These are phyloP conservation scores for Phytopythium oedochilum DNA, from an alignment of 352 stramenopile genomes.

Conservation along the genomic window DNA sequence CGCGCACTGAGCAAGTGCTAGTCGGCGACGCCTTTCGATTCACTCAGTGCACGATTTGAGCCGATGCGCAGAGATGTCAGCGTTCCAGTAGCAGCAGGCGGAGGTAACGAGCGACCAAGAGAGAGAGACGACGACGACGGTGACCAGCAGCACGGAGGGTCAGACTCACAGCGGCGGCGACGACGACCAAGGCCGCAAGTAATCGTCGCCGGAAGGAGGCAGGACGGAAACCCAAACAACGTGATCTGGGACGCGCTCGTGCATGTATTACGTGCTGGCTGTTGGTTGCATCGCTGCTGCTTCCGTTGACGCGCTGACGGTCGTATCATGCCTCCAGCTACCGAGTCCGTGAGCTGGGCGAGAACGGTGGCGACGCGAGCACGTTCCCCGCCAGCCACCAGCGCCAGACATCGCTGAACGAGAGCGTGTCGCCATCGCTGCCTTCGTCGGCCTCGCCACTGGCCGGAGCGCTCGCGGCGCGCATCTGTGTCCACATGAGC, in stretches of 20 bases:
- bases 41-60: no score
- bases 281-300: not conserved
- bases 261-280: conserved; percentile 1
- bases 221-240: not conserved
- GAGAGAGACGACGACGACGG: no score
- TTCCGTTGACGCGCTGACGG: no score
- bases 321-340: no score
- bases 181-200: no score
- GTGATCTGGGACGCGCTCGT: not conserved
- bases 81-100: no score
- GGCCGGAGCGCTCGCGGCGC: not conserved
- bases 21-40: conserved; percentile 15
- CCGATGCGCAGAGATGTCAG: not conserved
- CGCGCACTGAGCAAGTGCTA: conserved; percentile 67
- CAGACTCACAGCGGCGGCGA: no score
- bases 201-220: not conserved
- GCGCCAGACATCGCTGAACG: conserved; percentile 38
- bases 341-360: no score
- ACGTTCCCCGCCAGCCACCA: conserved; percentile 49
- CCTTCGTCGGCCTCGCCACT: not conserved
- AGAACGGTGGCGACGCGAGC: not conserved
- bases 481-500: conserved; percentile 41
- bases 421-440: not conserved
- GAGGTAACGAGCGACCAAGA: not conserved
- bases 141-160: no score